A percentile compares a stretch with the other conserved stretches of the same genome.
These are phyloP conservation scores for Chlamydomonas sp. DNA, from an alignment of 139 green algal genomes.

Conservation along the genomic window DNA sequence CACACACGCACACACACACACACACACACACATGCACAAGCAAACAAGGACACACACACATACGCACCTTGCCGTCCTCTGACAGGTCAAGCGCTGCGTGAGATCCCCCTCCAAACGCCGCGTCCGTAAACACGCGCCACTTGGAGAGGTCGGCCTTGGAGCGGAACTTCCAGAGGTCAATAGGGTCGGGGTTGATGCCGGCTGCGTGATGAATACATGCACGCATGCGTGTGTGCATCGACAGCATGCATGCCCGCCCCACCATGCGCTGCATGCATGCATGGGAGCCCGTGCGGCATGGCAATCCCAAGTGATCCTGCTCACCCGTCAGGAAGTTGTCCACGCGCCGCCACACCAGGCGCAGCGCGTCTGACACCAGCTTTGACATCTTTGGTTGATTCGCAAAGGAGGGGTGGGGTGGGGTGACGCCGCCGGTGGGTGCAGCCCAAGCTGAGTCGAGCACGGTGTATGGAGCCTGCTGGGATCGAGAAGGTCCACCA, in stretches of 20 bases:
- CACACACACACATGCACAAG: too few species aligned
- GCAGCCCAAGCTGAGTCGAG: background rate
- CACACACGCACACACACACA: too few species aligned
- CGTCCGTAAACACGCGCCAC: constrained; percentile 29
- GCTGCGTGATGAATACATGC: background rate
- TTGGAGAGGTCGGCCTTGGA: constrained; percentile 11
- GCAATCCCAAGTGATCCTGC: background rate
- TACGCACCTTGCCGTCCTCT: constrained; percentile 4
- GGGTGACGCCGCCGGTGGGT: too few species aligned
- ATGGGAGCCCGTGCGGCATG: background rate
- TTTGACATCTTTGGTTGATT: constrained; percentile 4
- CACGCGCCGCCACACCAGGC: constrained; percentile 18
- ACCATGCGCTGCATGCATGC: too few species aligned
- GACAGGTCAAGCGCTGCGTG: constrained; percentile 13
- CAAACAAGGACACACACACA: too few species aligned
- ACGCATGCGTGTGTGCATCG: too few species aligned
- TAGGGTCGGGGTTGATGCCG: constrained; percentile 24
- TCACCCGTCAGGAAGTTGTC: constrained; percentile 28
- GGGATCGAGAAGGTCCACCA: too few species aligned
- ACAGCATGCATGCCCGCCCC: too few species aligned
- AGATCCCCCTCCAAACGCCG: constrained; percentile 26
- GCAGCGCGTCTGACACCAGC: background rate
- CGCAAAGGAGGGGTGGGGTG: background rate
- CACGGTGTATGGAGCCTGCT: too few species aligned
- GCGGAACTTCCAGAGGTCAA: constrained; percentile 17